phyloP scores from a whole-genome alignment of 148 eudicot genomes.

The Cornus florida region DNA sequence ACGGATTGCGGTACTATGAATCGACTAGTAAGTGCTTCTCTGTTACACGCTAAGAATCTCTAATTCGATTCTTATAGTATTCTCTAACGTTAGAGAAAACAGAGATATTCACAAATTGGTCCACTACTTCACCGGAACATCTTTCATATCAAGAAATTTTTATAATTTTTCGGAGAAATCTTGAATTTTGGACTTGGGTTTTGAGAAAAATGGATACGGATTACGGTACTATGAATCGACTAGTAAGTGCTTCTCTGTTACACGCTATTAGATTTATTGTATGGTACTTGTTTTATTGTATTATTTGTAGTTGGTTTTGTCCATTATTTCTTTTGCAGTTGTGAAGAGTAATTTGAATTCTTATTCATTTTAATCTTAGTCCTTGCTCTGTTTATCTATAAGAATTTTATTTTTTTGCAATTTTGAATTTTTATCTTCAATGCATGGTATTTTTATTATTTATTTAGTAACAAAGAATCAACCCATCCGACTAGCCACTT shows the following conservation, averaged over 20 bases:
- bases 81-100: background rate
- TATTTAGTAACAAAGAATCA: too few species aligned
- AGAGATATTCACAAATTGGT: background rate
- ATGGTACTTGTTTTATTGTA: too few species aligned
- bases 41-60: background rate
- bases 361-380: background rate
- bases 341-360: background rate
- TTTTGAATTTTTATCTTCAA: background rate
- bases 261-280: background rate
- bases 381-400: background rate
- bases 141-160: background rate
- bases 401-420: too few species aligned
- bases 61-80: too few species aligned
- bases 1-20: background rate
- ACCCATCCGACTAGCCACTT: too few species aligned
- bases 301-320: background rate
- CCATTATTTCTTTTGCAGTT: too few species aligned
- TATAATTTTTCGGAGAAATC: background rate
- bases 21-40: conserved; percentile 14
- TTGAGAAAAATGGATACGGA: conserved; percentile 1
- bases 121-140: too few species aligned
- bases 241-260: conserved; percentile 6
- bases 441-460: background rate
- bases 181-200: background rate
- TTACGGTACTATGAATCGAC: background rate